Percentiles rank a stretch among this genome's conserved stretches.
Evolutionary conservation across 2,329 filamentous ascomycete genomes (phyloP).

Genomic region (Dactylonectria estremocensis): DNA sequence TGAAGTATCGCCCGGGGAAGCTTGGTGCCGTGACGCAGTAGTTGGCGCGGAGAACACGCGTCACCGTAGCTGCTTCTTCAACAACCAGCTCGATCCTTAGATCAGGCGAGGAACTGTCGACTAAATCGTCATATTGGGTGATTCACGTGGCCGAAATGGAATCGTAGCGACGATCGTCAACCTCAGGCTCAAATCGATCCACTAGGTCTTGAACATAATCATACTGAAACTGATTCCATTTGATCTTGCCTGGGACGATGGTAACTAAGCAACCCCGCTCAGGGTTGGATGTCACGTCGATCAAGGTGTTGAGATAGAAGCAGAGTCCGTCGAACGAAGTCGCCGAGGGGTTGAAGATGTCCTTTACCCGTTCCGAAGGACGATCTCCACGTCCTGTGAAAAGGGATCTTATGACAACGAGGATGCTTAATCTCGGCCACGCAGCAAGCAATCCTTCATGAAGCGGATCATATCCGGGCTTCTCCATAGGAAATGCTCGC

Average conservation of each 20-base stretch:
- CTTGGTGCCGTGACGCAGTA: slow-evolving; percentile 9
- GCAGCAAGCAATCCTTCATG: background rate
- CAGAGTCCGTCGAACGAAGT: slow-evolving; percentile 7
- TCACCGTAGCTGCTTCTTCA: slow-evolving; percentile 4
- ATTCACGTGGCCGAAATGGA: slow-evolving; percentile 4
- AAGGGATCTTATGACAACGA: slow-evolving; percentile 7
- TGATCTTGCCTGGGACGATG: slow-evolving; percentile 7
- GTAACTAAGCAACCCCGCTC: slow-evolving; percentile 9
- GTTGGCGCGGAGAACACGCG: slow-evolving; percentile 7
- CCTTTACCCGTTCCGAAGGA: slow-evolving; percentile 6
- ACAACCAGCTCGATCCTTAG: slow-evolving; percentile 6
- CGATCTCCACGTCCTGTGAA: slow-evolving; percentile 7
- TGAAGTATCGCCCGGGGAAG: slow-evolving; percentile 7
- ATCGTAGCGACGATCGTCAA: slow-evolving; percentile 5
- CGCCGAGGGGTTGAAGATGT: slow-evolving; percentile 1
- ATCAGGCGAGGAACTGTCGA: slow-evolving; percentile 9
- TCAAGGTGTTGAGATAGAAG: slow-evolving; percentile 9
- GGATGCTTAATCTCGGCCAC: slow-evolving; percentile 7
- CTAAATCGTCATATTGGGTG: slow-evolving; percentile 1
- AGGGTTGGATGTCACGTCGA: slow-evolving; percentile 6
- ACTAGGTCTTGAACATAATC: slow-evolving; percentile 14
- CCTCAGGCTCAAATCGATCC: slow-evolving; percentile 8
- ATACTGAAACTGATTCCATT: slow-evolving; percentile 9
- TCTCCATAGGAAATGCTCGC: background rate
- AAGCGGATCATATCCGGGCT: slow-evolving; percentile 6